phyloP scores from a whole-genome alignment of 1,139 yeast species.

The Sugiyamaella grinbergsii region DNA sequence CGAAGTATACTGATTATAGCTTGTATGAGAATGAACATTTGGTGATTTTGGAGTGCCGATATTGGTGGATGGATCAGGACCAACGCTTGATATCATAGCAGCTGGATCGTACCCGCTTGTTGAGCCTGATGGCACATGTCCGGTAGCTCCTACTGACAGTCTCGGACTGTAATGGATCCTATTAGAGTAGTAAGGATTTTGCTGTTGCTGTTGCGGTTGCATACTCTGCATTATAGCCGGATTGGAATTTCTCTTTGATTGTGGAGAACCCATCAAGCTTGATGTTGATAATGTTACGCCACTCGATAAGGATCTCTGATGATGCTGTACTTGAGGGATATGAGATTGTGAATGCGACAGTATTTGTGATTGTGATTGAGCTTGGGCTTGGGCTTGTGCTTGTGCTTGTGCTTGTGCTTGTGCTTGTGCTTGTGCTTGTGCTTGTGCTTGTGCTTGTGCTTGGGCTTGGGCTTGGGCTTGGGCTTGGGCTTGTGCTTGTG shows the following conservation, averaged over 20 bases:
- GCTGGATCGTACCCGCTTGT: background rate
- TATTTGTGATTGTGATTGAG: too few species aligned
- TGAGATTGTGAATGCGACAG: too few species aligned
- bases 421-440: too few species aligned
- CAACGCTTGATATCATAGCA: background rate
- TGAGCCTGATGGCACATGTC: background rate
- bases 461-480: too few species aligned
- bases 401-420: too few species aligned
- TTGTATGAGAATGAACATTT: constrained; percentile 1
- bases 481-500: too few species aligned
- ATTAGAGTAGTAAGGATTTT: constrained; percentile 14
- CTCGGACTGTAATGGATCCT: constrained; percentile 14
- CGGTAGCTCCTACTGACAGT: background rate
- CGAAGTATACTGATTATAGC: constrained; percentile 17
- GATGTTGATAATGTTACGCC: constrained; percentile 12
- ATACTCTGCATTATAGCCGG: constrained; percentile 7
- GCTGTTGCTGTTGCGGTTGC: constrained; percentile 18
- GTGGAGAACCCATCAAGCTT: constrained; percentile 9
- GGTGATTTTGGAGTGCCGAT: constrained; percentile 1
- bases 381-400: too few species aligned
- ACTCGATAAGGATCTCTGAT: constrained; percentile 22
- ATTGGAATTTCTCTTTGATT: constrained; percentile 13
- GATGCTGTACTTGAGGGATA: background rate
- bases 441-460: too few species aligned
- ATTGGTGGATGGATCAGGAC: background rate